Conservation (phyloP, 495 filamentous ascomycete genomes). For the Lasiosphaeris hirsuta region DNA sequence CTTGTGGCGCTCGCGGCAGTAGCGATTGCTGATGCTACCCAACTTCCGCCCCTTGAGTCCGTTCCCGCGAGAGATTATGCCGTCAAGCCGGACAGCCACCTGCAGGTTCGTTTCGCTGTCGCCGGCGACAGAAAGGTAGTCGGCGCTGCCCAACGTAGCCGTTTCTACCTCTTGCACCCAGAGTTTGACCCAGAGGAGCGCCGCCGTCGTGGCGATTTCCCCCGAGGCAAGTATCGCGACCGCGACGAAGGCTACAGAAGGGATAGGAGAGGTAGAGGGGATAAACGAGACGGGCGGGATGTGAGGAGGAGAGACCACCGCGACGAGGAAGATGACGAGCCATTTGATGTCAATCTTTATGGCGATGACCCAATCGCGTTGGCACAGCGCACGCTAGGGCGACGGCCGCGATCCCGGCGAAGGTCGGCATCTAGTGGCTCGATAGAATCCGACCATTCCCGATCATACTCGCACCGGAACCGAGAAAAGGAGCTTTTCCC, state of each 20-base stretch:
- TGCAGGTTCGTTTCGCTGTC: constrained; percentile 72
- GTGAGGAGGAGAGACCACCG: constrained; percentile 52
- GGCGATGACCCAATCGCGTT: constrained; percentile 58
- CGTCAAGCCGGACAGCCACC: constrained; percentile 61
- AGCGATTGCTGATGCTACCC: constrained; percentile 40
- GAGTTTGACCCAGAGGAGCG: constrained; percentile 81
- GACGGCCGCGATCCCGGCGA: constrained; percentile 24
- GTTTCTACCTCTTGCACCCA: constrained; percentile 88
- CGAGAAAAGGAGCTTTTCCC: constrained; percentile 55
- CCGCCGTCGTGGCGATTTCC: constrained; percentile 44
- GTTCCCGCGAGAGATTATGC: constrained; percentile 60
- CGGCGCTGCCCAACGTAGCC: constrained; percentile 73
- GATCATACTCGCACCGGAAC: constrained; percentile 29
- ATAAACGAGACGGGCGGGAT: constrained; percentile 52
- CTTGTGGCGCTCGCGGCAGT: constrained; percentile 59
- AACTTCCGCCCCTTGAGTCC: constrained; percentile 50
- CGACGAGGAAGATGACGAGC: constrained; percentile 47
- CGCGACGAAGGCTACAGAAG: constrained; percentile 59
- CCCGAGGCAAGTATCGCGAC: constrained; percentile 50
- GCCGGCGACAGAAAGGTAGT: constrained; percentile 72
- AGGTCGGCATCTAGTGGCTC: constrained; percentile 34
- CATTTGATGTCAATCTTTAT: constrained; percentile 72
- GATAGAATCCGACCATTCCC: constrained; percentile 25
- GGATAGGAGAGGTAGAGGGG: constrained; percentile 50
- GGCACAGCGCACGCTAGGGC: constrained; percentile 25